Conservation (phyloP, 179 eudicot species). For the Drosera spatulata region DNA sequence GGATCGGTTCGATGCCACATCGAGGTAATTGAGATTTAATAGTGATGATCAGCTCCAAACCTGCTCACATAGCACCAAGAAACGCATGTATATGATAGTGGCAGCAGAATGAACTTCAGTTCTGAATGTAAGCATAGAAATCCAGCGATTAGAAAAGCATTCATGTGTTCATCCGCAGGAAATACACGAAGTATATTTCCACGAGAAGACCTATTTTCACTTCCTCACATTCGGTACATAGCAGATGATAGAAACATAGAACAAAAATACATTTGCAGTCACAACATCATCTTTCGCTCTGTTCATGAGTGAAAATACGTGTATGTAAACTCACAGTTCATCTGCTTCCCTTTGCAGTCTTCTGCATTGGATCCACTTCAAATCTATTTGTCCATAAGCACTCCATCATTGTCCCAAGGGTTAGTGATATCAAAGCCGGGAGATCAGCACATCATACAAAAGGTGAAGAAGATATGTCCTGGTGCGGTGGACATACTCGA, state of each 20-base stretch:
- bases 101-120: not conserved
- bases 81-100: not conserved
- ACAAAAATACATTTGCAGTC: not conserved
- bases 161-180: no score
- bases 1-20: constrained; percentile 84
- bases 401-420: constrained; percentile 54
- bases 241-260: not conserved
- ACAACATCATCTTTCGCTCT: not conserved
- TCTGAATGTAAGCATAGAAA: no score
- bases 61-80: not conserved
- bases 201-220: no score
- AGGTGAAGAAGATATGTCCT: constrained; percentile 36
- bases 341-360: constrained; percentile 24
- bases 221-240: no score
- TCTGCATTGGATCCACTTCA: constrained; percentile 40
- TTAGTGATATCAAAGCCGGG: constrained; percentile 21
- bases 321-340: not conserved
- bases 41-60: not conserved
- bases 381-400: constrained; percentile 63
- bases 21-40: constrained; percentile 31
- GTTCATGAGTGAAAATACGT: not conserved
- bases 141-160: no score
- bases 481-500: constrained; percentile 47
- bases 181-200: no score
- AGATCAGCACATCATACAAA: constrained; percentile 30